Conservation (phyloP, 2,329 filamentous ascomycete genomes). For the Fusarium neocosmosporiellum region DNA sequence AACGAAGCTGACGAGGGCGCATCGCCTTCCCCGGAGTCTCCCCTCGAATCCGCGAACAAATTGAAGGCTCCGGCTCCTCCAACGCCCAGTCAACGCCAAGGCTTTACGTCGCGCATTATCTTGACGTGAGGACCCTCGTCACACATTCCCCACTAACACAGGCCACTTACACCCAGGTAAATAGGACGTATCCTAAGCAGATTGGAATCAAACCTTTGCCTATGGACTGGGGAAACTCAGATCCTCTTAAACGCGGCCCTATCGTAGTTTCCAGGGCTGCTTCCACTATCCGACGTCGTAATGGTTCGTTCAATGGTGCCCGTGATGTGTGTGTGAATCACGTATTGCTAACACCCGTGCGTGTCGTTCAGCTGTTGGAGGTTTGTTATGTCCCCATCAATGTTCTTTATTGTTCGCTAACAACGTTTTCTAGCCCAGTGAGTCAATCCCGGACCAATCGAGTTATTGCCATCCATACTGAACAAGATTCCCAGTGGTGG, state of each 20-base stretch:
- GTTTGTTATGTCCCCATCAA: constrained; percentile 51
- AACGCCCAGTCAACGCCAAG: constrained; percentile 53
- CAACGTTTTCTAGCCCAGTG: constrained; percentile 47
- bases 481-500: constrained; percentile 68
- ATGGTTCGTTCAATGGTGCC: constrained; percentile 66
- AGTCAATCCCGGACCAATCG: constrained; percentile 18
- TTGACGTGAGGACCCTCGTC: constrained; percentile 58
- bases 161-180: constrained; percentile 16
- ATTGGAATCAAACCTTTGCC: constrained; percentile 92
- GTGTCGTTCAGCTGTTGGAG: constrained; percentile 63
- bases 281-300: constrained; percentile 82
- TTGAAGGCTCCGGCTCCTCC: constrained; percentile 42
- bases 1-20: constrained; percentile 15
- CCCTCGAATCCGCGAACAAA: constrained; percentile 22
- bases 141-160: constrained; percentile 4
- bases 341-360: constrained; percentile 24
- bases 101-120: constrained; percentile 65
- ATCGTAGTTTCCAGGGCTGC: constrained; percentile 85
- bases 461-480: constrained; percentile 9
- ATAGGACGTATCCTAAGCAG: constrained; percentile 88
- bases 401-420: constrained; percentile 40
- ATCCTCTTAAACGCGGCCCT: constrained; percentile 81
- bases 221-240: constrained; percentile 86
- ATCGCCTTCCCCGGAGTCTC: constrained; percentile 19
- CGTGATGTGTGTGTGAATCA: constrained; percentile 11